These are phyloP conservation scores for Porcisia hertigi DNA, from an alignment of 208 protist genomes.

Conservation along the genomic window DNA sequence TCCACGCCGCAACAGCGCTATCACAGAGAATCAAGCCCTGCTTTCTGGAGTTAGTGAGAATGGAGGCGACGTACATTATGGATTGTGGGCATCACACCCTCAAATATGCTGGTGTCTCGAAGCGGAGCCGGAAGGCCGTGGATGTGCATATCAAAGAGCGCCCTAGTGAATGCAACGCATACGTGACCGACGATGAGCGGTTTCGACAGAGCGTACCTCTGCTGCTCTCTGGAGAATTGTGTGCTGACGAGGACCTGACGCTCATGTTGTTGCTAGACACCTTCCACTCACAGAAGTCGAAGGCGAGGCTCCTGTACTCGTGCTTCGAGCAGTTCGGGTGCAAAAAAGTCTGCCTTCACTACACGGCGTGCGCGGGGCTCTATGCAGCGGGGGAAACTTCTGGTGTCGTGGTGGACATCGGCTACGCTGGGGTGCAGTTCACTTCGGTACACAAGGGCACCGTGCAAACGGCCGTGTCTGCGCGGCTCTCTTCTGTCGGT, in stretches of 20 bases:
- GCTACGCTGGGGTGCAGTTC: conserved; percentile 61
- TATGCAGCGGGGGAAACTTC: conserved; percentile 71
- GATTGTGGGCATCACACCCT: conserved; percentile 64
- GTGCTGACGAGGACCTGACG: conserved; percentile 51
- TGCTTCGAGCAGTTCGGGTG: conserved; percentile 70
- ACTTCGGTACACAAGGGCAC: conserved; percentile 54
- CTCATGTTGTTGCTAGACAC: conserved; percentile 64
- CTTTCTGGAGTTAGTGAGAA: not conserved
- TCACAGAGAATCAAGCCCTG: not conserved
- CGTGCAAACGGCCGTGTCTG: conserved; percentile 30
- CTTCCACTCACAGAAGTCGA: conserved; percentile 43
- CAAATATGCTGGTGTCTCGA: conserved; percentile 57
- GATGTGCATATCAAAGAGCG: conserved; percentile 27
- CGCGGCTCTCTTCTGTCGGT: conserved; percentile 37
- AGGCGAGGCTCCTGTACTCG: conserved; percentile 57
- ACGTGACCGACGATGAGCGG: conserved; percentile 22
- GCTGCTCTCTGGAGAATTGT: conserved; percentile 23
- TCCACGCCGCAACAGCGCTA: not conserved
- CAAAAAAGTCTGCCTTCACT: conserved; percentile 51
- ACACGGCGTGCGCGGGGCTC: conserved; percentile 52
- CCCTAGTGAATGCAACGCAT: conserved; percentile 23
- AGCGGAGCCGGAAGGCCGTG: conserved; percentile 14
- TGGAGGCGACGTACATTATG: conserved; percentile 47
- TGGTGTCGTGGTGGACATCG: conserved; percentile 70
- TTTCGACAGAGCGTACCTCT: conserved; percentile 24